Evolutionary conservation across 768 basidiomycete species (phyloP).

Genomic region (Gloeophyllum trabeum): DNA sequence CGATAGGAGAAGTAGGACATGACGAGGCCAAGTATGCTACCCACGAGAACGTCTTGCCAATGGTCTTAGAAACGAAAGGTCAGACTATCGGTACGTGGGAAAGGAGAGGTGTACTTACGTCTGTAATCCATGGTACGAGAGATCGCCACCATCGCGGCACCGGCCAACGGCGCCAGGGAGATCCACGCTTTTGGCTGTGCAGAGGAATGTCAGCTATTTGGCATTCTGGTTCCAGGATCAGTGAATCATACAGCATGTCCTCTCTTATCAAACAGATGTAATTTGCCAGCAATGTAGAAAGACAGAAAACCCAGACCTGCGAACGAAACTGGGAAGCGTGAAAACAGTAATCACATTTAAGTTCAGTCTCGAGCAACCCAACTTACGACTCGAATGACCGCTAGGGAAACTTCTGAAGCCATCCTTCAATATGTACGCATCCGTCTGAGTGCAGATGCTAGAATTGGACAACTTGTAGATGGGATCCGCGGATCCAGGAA

Average conservation of each 20-base stretch:
- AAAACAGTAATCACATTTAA: no score
- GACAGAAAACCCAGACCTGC: slow-evolving; percentile 85
- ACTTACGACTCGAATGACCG: slow-evolving; percentile 80
- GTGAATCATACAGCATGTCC: slow-evolving; percentile 54
- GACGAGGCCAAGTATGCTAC: slow-evolving; percentile 60
- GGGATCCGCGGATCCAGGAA: slow-evolving; percentile 50
- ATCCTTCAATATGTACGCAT: slow-evolving; percentile 49
- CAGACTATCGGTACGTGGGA: slow-evolving; percentile 7
- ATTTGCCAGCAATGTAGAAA: slow-evolving; percentile 85
- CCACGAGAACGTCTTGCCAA: slow-evolving; percentile 85
- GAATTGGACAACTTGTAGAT: slow-evolving; percentile 64
- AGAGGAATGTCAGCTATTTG: not conserved
- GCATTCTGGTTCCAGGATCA: not conserved
- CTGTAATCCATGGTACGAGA: slow-evolving; percentile 89
- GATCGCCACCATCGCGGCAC: slow-evolving; percentile 69
- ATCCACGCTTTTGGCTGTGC: slow-evolving; percentile 66
- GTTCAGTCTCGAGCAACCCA: not conserved
- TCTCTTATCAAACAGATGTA: slow-evolving; percentile 78
- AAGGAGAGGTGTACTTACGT: slow-evolving; percentile 34
- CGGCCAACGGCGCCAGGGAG: slow-evolving; percentile 63
- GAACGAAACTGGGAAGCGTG: slow-evolving; percentile 58
- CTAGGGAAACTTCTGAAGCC: slow-evolving; percentile 91
- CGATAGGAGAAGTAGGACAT: slow-evolving; percentile 71
- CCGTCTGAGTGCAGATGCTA: slow-evolving; percentile 69
- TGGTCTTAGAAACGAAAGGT: slow-evolving; percentile 44